Base-by-base conservation (phyloP, 257 asterid genomes). In the Jaltomata sinuosa region DNA sequence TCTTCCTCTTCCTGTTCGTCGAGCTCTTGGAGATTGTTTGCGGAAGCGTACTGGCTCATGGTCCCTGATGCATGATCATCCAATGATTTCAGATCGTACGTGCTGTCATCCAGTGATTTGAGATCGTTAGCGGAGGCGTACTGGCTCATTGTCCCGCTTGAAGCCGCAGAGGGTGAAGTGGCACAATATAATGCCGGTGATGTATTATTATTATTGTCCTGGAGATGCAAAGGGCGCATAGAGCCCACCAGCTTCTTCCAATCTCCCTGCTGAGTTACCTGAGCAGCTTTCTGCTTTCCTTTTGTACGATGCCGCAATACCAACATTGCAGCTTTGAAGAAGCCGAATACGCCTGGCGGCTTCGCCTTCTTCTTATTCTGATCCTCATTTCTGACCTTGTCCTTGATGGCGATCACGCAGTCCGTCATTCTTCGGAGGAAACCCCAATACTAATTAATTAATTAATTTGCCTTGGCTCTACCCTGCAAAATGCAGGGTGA, bases 1-100 rank as follows among this genome's bases (percentile, higher is more conserved):
- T 82, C 85, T 16, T 82, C 84, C 19, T 82, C 84, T 9, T 82
- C 84, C n/a, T 87, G 88, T 9, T 86, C 87, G 18, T 89, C 93
- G 21, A 93, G 90, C 40, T 88, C 97, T 7, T 64, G 88, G 16
- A 93, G 94, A 85, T 88, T 90, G 64, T 57, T 5, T 34, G 91
- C 92, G 57, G 95, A 93, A 11, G 90, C 92, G 68, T 88, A 93
- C 79, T 85, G 89, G 91, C 97, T 92, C 87, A 84, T 80, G 74
- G 89, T 84, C 27, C 89, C 84, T 27, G 90, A 87, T 3, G 90
- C 84, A n/a, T n/a, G n/a, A 18, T 87, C 88, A 32, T 88, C 94
- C 15, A 93, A 89, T 68, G 89, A 94, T 7, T 57, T 87, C 8
- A 93, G 93, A 85, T 89, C 90, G 59, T 57, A n/a, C n/a, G n/a